Base-by-base conservation (phyloP, 176 grass and related monocot species). In the Calamus simplicifolius region DNA sequence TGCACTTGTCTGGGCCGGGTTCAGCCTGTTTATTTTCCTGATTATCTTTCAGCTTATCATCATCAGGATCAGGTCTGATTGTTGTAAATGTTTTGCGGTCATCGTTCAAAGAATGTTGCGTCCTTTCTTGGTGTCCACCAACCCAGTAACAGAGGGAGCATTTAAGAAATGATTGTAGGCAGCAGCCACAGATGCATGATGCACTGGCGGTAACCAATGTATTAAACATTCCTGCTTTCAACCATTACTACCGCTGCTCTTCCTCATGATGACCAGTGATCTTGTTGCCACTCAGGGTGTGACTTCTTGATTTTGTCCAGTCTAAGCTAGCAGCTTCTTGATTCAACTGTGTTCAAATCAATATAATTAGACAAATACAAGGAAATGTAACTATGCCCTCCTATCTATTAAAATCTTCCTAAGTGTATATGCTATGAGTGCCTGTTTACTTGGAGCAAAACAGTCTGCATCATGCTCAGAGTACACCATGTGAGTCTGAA, bases 401-500 rank as follows among this genome's bases (percentile, higher is more conserved):
- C 21, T 23, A 23, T 23, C 21, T 23, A 23, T 23, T 60, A 31
- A 16, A 19, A 29, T 60, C n/a, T n/a, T n/a, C 30, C 18, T 59
- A 56, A 29, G 21, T 67, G 35, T 7, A 29, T 53, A 48, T 17
- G 19, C 49, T 3, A 72, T 63, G 66, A 56, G 14, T 18, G 90
- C 87, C 81, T 88, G 87, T 53, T 87, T 97, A 75, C 91, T 91
- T 81, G 91, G 78, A 67, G 87, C 84, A 23, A 23, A 1, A 23
- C 0, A 23, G 21, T 23, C 21, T 23, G 21, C 21, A 23, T 23
- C 81, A 58, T 91, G 81, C 73, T 92, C 87, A 28, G 83, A 85
- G 48, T 91, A 80, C 61, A 90, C 87, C 92, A 97, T 97, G 71
- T 97, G 92, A 23, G 87, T 84, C 87, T 97, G 75, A 56, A 80